Evolutionary conservation across 345 rosid species (phyloP).

Genomic region (Cardiospermum halicacabum): DNA sequence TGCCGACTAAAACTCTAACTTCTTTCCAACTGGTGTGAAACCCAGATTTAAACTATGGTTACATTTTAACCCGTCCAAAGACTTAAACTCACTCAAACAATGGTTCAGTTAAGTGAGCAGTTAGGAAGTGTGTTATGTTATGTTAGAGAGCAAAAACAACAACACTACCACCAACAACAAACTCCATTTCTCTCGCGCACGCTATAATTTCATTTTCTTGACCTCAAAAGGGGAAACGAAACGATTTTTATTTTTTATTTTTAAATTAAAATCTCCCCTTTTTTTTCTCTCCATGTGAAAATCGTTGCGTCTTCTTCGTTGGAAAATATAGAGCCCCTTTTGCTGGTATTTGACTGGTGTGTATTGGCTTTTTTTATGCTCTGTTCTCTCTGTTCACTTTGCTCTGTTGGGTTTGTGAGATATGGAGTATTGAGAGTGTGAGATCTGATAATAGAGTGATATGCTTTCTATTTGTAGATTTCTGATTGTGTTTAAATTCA

Average conservation of each 20-base stretch:
- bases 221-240: background rate
- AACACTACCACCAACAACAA: conserved; percentile 2
- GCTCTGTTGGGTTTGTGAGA: conserved; percentile 23
- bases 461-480: conserved; percentile 6
- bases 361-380: conserved; percentile 19
- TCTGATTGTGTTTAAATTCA: conserved; percentile 5
- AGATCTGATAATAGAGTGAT: conserved; percentile 40
- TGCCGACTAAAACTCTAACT: conserved; percentile 36
- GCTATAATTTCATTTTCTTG: background rate
- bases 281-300: conserved; percentile 1
- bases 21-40: conserved; percentile 22
- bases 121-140: no score
- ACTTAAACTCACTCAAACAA: no score
- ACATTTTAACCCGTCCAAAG: conserved; percentile 14
- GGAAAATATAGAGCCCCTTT: conserved; percentile 18
- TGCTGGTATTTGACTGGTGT: conserved; percentile 30
- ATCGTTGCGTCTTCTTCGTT: background rate
- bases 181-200: background rate
- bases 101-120: no score
- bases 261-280: no score
- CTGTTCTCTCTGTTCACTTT: conserved; percentile 2
- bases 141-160: no score
- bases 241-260: no score
- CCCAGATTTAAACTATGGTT: conserved; percentile 36
- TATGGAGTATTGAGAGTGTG: conserved; percentile 22